Percentiles rank a stretch among this genome's conserved stretches.
Conservation (phyloP, 2,329 filamentous ascomycete genomes). For the Rhytidhysteron rufulum region DNA sequence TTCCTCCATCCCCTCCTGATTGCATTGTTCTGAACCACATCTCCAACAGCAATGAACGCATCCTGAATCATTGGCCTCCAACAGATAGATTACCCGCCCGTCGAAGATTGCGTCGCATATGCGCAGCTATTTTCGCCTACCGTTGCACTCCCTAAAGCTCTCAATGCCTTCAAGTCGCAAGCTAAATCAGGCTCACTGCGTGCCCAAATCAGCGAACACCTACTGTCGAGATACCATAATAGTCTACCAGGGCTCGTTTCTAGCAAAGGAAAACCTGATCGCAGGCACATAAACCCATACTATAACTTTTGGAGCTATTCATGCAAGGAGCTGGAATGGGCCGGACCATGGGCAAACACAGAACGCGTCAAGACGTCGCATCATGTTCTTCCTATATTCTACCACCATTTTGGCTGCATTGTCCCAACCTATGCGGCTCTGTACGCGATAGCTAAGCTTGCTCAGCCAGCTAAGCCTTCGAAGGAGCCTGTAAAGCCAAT, state of each 20-base stretch:
- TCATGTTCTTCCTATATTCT: conserved; percentile 67
- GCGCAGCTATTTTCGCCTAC: conserved; percentile 61
- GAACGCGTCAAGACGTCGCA: conserved; percentile 56
- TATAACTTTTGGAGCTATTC: conserved; percentile 65
- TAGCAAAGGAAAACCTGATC: conserved; percentile 38
- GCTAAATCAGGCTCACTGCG: conserved; percentile 63
- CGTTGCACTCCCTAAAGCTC: conserved; percentile 57
- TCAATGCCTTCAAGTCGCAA: conserved; percentile 62
- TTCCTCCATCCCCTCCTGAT: conserved; percentile 1
- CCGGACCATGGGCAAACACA: conserved; percentile 55
- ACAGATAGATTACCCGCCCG: conserved; percentile 45
- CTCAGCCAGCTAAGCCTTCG: conserved; percentile 25
- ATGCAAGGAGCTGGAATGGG: conserved; percentile 62
- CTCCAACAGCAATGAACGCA: conserved; percentile 8
- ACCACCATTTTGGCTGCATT: conserved; percentile 75
- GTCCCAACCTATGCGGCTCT: conserved; percentile 66
- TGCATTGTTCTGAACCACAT: conserved; percentile 3
- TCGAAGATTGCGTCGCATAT: conserved; percentile 63
- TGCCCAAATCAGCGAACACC: conserved; percentile 52
- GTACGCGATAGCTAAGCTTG: conserved; percentile 55
- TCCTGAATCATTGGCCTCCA: conserved; percentile 1
- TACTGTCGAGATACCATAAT: conserved; percentile 52
- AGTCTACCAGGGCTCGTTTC: conserved; percentile 24
- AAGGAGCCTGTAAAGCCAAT: conserved; percentile 46
- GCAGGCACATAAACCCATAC: conserved; percentile 59